Evolutionary conservation across 2,329 filamentous ascomycete species (phyloP), one percentile per base, ranked within the genome.

Genomic region (Tolypocladium amazonense): DNA sequence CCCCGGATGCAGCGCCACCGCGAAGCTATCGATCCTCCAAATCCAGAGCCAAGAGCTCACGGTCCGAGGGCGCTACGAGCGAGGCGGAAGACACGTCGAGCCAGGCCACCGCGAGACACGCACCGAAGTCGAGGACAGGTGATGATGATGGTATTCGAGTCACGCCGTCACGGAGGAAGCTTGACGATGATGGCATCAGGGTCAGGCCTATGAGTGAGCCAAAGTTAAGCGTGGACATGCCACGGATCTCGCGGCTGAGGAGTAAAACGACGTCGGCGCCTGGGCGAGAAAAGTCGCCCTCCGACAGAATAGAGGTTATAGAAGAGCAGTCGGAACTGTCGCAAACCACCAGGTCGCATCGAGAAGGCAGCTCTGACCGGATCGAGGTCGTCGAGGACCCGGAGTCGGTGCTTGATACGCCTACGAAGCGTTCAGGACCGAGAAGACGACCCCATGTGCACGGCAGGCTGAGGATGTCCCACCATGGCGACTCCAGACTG

Each of bases 81-180:
- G 69, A 69, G 25, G 62, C 62, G 47, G 68, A 61, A 27, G 67
- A 68, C 30, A 66, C 66, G 23, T 64, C 62, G 27, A 72, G 67
- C 59, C 67, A 71, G 57, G 65, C 65, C 59, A 73, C 72, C 6
- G 65, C 66, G 25, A 70, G 63, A 38, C 62, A 61, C 20, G 60
- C 59, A 9, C 59, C 58, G 18, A 60, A 66, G 60, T 64, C 57
- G 35, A 61, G 64, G 59, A 63, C 69, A 65, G 64, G 62, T n/a
- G 64, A 61, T 12, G 71, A 77, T 59, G 75, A 78, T 60, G 77
- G 77, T 2, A 79, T 79, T 45, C 73, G 79, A 25, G 73, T 81
- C 25, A 75, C 65, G 12, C 76, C 80, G 2, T 65, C 75, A 25
- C 64, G 69, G 41, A 68, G 65, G 39, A 73, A 71, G 56, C 56